These are phyloP conservation scores for Xylariaceae sp. DNA, from an alignment of 2,329 filamentous ascomycete species.

Conservation along the genomic window DNA sequence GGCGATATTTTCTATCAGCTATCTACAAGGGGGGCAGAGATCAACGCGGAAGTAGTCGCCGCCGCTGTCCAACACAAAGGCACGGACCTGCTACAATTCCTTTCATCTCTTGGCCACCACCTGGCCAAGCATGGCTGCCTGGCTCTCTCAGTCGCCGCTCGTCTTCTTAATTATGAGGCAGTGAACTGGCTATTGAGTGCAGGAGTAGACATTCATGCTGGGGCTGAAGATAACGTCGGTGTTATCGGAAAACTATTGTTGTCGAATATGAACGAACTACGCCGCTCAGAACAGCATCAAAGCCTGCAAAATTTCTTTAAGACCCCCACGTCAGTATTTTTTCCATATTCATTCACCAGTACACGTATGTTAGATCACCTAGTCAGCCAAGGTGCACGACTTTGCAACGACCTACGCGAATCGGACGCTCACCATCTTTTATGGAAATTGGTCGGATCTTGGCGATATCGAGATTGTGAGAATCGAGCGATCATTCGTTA, in stretches of 20 bases:
- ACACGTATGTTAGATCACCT: too few relatives aligned
- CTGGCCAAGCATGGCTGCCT: background rate
- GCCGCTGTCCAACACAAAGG: background rate
- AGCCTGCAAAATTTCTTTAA: too few relatives aligned
- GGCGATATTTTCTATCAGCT: background rate
- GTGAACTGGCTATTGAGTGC: background rate
- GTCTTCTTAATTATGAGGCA: constrained; percentile 1
- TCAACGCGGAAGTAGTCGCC: background rate
- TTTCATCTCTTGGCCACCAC: background rate
- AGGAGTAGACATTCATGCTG: constrained; percentile 1
- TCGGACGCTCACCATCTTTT: too few relatives aligned
- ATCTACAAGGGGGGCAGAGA: background rate
- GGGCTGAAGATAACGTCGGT: background rate
- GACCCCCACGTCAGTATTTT: too few relatives aligned
- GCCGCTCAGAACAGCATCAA: background rate
- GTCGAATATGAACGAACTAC: background rate
- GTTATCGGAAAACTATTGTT: background rate
- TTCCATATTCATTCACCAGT: too few relatives aligned
- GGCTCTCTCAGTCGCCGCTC: background rate
- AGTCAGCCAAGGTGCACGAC: too few relatives aligned
- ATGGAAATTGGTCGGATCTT: too few relatives aligned
- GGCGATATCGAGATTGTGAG: too few relatives aligned
- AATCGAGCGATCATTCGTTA: too few relatives aligned
- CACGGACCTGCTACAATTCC: background rate
- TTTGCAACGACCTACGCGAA: too few relatives aligned